Percentiles rank a stretch among this genome's conserved stretches.
Conservation (phyloP, 2,329 filamentous ascomycete genomes). For the Colletotrichum truncatum region DNA sequence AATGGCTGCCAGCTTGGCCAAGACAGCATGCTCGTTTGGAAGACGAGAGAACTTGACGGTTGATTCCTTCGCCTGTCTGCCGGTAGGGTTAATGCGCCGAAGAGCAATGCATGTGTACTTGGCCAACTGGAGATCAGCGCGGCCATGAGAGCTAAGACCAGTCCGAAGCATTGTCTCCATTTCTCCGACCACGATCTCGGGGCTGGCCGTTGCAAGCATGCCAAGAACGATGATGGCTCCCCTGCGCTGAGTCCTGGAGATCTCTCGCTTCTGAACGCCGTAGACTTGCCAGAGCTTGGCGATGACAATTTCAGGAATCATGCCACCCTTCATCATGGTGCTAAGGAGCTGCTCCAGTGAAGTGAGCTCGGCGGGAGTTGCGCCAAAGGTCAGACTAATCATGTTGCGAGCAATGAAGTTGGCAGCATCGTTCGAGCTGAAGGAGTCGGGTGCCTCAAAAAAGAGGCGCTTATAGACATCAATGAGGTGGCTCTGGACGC, state of each 20-base stretch:
- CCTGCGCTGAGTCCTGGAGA: constrained; percentile 88
- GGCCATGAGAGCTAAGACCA: constrained; percentile 83
- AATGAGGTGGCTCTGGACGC: constrained; percentile 94
- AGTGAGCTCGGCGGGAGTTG: constrained; percentile 92
- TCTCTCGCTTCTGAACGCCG: constrained; percentile 90
- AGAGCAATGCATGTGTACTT: constrained; percentile 96
- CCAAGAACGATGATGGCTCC: constrained; percentile 96
- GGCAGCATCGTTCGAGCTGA: constrained; percentile 87
- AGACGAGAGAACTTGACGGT: constrained; percentile 77
- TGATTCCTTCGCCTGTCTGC: constrained; percentile 81
- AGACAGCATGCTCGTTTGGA: constrained; percentile 90
- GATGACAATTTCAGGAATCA: constrained; percentile 86
- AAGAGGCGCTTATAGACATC: constrained; percentile 97
- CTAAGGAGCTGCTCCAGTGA: constrained; percentile 93
- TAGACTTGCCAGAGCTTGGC: constrained; percentile 98
- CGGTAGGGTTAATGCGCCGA: constrained; percentile 86
- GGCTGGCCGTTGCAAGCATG: constrained; percentile 93
- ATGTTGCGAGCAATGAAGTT: constrained; percentile 98
- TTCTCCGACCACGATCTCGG: constrained; percentile 92
- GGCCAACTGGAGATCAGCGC: constrained; percentile 85
- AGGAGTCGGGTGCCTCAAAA: constrained; percentile 92
- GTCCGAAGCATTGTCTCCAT: constrained; percentile 95
- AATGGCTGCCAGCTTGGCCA: constrained; percentile 83
- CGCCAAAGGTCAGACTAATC: constrained; percentile 97
- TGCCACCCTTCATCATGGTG: constrained; percentile 96